phyloP scores from a whole-genome alignment of 1,284 basidiomycete species.

The Melampsora americana region DNA sequence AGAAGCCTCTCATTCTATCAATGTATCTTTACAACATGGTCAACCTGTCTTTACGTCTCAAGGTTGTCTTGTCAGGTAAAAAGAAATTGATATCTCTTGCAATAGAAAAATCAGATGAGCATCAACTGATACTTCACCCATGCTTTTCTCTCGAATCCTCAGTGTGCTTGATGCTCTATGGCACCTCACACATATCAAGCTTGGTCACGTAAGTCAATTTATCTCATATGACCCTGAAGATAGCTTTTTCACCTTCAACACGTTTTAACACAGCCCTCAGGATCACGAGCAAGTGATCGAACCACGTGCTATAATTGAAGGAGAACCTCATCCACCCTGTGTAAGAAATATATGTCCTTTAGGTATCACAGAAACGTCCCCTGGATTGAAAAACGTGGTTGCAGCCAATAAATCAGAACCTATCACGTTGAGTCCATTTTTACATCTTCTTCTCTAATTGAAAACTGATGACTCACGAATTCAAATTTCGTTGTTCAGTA shows the following conservation, averaged over 20 bases:
- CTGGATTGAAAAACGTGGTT: not conserved
- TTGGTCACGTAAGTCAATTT: not conserved
- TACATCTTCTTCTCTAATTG: too few species aligned
- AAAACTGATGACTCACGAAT: too few species aligned
- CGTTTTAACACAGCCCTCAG: not conserved
- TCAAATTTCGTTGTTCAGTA: too few species aligned
- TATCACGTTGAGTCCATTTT: not conserved
- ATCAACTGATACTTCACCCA: not conserved
- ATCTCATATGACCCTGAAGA: not conserved
- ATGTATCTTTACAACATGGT: too few species aligned
- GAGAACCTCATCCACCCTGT: constrained; percentile 34
- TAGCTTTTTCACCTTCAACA: not conserved
- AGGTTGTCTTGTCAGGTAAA: too few species aligned
- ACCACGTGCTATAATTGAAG: not conserved
- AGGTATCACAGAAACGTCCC: not conserved
- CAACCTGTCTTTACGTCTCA: too few species aligned
- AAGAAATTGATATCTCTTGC: too few species aligned
- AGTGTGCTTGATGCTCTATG: not conserved
- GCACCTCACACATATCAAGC: not conserved
- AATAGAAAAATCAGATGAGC: too few species aligned
- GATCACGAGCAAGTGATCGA: not conserved
- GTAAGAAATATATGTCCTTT: constrained; percentile 15
- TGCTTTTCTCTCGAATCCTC: not conserved
- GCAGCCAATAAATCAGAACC: not conserved
- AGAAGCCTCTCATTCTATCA: too few species aligned